Base-by-base conservation (phyloP, 1,139 yeast species). In the Blastobotrys buckinghamii region DNA sequence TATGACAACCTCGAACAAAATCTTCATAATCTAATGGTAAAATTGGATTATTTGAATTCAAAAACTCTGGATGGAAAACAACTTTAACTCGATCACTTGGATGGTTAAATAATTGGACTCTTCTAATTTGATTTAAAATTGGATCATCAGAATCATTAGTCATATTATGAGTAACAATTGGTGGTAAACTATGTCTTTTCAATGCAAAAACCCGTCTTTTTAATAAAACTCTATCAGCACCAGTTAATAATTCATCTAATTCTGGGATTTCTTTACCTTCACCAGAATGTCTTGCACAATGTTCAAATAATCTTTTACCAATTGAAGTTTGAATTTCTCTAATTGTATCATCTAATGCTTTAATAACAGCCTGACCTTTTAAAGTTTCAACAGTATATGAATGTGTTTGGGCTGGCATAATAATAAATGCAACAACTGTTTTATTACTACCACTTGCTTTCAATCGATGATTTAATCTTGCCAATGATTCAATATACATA, bases 161-260 rank as follows among this genome's bases (percentile, higher is more conserved):
- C 96, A 92, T 90, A 69, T 92, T 92, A 69, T 92, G 98, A n/a
- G 98, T 92, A 39, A 90, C 97, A 63, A 92, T 87, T 34, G 97
- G 96, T 32, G 98, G 98, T 61, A 89, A 73, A 3, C 87, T 75
- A 47, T 82, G 88, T 61, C 97, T 79, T 70, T 89, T 89, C 62
- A 92, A 77, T 2, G 97, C 97, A 69, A 86, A 84, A 55, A 90
- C 94, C 67, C 97, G 82, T 68, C 97, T 82, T 68, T 92, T 92
- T 64, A 92, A 76, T 55, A 87, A 74, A 42, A 92, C 96, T 58
- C 94, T 76, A 68, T 92, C 98, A 15, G 95, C 82, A 5, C 95
- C 85, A 56, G 84, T 85, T 59, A 92, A 78, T 60, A 92, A 76
- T 56, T 88, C 95, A 63, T 86, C 94, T 55, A 89, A 75, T 22